These are phyloP conservation scores for Thamnidium elegans DNA, from an alignment of 192 early-diverging fungal species.

Conservation along the genomic window DNA sequence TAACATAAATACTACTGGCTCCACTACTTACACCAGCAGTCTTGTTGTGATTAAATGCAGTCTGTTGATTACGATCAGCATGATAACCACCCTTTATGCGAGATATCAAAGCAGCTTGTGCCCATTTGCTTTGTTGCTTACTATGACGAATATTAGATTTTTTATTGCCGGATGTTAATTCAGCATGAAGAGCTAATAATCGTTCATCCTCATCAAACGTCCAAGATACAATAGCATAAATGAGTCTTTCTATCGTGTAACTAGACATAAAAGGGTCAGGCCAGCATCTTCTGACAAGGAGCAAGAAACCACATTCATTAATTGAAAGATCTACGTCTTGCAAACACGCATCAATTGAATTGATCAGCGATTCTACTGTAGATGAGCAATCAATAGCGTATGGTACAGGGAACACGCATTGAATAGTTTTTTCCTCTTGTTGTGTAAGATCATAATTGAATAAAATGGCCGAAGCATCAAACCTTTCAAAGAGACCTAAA, in stretches of 20 bases:
- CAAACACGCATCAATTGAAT: conserved; percentile 48
- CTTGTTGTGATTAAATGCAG: conserved; percentile 1
- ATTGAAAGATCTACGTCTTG: conserved; percentile 47
- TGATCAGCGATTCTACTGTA: conserved; percentile 50
- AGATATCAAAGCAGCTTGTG: conserved; percentile 16
- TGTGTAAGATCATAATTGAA: conserved; percentile 16
- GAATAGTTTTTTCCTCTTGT: conserved; percentile 12
- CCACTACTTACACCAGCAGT: conserved; percentile 28
- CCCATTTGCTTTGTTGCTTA: conserved; percentile 23
- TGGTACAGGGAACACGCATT: conserved; percentile 49
- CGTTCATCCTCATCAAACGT: conserved; percentile 51
- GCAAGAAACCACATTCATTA: conserved; percentile 53
- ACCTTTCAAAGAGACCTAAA: conserved; percentile 51
- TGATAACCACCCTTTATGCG: conserved; percentile 10
- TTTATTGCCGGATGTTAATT: conserved; percentile 39
- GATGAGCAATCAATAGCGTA: conserved; percentile 52
- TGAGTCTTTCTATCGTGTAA: conserved; percentile 47
- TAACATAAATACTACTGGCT: conserved; percentile 45
- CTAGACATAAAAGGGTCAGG: conserved; percentile 57
- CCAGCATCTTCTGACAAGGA: conserved; percentile 51
- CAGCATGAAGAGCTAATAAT: conserved; percentile 43
- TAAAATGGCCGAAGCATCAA: conserved; percentile 44
- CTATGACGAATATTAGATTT: conserved; percentile 34
- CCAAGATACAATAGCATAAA: conserved; percentile 49
- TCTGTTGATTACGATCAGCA: conserved; percentile 12